phyloP scores from a whole-genome alignment of 441 rosid species.

The Erodium trifolium region DNA sequence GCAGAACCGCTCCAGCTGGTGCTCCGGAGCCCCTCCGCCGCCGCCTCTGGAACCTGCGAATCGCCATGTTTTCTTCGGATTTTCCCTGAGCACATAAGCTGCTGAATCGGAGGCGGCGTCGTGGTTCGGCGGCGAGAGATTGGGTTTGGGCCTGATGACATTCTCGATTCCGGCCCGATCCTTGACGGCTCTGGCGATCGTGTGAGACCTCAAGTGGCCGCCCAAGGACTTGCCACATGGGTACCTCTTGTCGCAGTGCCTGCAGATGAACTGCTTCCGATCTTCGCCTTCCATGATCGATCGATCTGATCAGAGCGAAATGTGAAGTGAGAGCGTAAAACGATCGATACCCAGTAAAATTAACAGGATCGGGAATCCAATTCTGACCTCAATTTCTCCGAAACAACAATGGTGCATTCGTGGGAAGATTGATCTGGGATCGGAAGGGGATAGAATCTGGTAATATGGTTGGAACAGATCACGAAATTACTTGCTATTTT shows the following conservation, averaged over 20 bases:
- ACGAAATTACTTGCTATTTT: no score
- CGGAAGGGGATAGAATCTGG: no score
- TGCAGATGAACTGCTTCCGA: slow-evolving; percentile 39
- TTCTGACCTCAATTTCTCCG: neutral
- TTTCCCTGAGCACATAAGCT: slow-evolving; percentile 31
- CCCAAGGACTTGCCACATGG: slow-evolving; percentile 85
- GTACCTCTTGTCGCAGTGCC: slow-evolving; percentile 55
- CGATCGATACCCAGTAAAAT: neutral
- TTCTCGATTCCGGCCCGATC: neutral
- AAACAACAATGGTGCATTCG: neutral
- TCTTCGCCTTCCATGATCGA: slow-evolving; percentile 35
- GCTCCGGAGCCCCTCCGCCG: neutral
- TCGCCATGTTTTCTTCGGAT: slow-evolving; percentile 59
- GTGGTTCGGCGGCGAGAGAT: no score
- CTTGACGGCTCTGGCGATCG: slow-evolving; percentile 9
- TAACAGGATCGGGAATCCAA: neutral
- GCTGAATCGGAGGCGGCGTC: no score
- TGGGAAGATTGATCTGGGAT: no score
- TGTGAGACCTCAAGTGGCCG: slow-evolving; percentile 78
- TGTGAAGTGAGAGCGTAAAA: no score
- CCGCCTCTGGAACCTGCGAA: slow-evolving; percentile 35
- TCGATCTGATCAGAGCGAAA: neutral
- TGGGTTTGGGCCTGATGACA: no score
- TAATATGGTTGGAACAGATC: no score
- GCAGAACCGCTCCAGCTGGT: slow-evolving; percentile 30